A percentile compares a stretch with the other conserved stretches of the same genome.
These are phyloP conservation scores for Phytophthora nicotianae DNA, from an alignment of 352 stramenopile genomes.

Conservation along the genomic window DNA sequence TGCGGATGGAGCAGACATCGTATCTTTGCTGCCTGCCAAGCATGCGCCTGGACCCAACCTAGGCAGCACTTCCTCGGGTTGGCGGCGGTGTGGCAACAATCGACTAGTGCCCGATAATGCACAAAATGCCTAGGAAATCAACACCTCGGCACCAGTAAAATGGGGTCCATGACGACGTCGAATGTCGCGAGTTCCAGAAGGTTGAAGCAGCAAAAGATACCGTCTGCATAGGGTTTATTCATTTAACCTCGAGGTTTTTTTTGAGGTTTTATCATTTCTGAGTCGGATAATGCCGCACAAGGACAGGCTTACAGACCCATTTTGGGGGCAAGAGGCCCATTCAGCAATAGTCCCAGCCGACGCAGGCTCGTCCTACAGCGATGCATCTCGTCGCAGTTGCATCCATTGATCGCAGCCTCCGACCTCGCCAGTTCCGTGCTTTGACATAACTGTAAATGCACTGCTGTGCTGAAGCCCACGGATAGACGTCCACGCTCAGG, in stretches of 20 bases:
- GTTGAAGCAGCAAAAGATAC: conserved; percentile 26
- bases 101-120: not conserved
- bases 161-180: not conserved
- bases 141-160: not conserved
- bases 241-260: conserved; percentile 19
- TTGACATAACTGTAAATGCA: not conserved
- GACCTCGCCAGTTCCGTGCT: no score
- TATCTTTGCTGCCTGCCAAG: conserved; percentile 19
- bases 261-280: conserved; percentile 26
- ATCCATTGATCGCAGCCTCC: no score
- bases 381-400: no score
- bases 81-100: not conserved
- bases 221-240: not conserved
- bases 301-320: not conserved
- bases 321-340: not conserved
- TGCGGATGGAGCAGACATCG: conserved; percentile 15
- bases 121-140: not conserved
- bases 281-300: conserved; percentile 5
- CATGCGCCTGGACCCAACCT: not conserved
- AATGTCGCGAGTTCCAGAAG: conserved; percentile 8
- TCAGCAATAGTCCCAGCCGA: not conserved
- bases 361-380: no score
- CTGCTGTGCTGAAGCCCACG: not conserved
- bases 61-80: not conserved
- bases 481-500: not conserved